These are phyloP conservation scores for Suillus weaverae DNA, from an alignment of 768 basidiomycete species.

Conservation along the genomic window DNA sequence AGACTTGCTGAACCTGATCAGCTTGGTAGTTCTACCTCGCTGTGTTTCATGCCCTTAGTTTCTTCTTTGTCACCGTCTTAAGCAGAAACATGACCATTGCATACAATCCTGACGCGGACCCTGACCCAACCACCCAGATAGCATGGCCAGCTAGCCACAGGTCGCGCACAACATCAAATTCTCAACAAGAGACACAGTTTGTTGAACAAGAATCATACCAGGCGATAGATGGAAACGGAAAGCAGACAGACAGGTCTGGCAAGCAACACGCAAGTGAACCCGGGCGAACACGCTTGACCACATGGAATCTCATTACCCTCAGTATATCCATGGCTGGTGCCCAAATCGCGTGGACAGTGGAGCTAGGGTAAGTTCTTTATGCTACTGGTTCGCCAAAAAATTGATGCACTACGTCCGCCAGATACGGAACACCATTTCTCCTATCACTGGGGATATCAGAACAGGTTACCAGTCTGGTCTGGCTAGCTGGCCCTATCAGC, in stretches of 20 bases:
- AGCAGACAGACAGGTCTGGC: slow-evolving; percentile 11
- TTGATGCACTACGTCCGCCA: slow-evolving; percentile 28
- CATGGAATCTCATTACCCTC: slow-evolving; percentile 78
- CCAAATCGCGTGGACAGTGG: slow-evolving; percentile 94
- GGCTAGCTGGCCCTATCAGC: slow-evolving; percentile 94
- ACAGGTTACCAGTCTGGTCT: slow-evolving; percentile 89
- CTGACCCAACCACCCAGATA: slow-evolving; percentile 79
- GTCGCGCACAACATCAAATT: slow-evolving; percentile 27
- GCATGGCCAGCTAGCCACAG: slow-evolving; percentile 60
- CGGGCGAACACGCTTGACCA: slow-evolving; percentile 32
- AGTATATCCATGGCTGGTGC: slow-evolving; percentile 94
- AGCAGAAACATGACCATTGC: slow-evolving; percentile 57
- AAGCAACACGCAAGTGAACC: slow-evolving; percentile 20
- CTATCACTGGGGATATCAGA: slow-evolving; percentile 80
- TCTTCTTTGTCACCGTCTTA: slow-evolving; percentile 3
- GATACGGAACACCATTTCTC: slow-evolving; percentile 95
- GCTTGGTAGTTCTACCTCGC: slow-evolving; percentile 1
- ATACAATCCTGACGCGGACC: slow-evolving; percentile 50
- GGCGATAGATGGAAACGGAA: slow-evolving; percentile 33
- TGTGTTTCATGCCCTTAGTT: slow-evolving; percentile 9
- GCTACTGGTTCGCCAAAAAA: not conserved
- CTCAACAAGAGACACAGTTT: slow-evolving; percentile 24
- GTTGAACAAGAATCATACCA: slow-evolving; percentile 28
- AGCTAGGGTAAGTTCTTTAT: slow-evolving; percentile 68
- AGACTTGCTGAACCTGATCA: not conserved